Base-by-base conservation (phyloP, 2,329 filamentous ascomycete genomes). In the Bipolaris sorokiniana region DNA sequence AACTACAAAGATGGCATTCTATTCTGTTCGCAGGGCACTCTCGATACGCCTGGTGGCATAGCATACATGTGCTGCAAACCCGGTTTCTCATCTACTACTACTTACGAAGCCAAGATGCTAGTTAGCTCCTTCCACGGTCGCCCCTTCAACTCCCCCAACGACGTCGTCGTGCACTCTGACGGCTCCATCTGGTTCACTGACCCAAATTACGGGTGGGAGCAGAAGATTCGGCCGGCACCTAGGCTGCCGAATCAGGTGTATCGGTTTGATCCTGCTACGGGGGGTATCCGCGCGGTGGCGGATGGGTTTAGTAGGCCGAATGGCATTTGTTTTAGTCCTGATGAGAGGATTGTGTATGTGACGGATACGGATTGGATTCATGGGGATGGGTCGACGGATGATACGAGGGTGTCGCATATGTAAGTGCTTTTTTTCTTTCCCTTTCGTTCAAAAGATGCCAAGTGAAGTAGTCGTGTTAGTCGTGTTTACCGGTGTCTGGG, bases 161-260 rank as follows among this genome's bases (percentile, higher is more conserved):
- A 81, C 41, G 61, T 79, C 1, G 68, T 72, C 23, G 68, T 79
- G 7, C 74, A 79, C 48, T 65, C 66, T 0, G 71, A 76, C 5
- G 77, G 77, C 38, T 74, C 76, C 16, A 75, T 82, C 51, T 82
- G 79, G 77, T 82, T 82, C 65, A 81, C 80, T 1, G 80, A 82
- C 56, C 76, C 78, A 6, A 56, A 68, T 26, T 70, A 67, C 28
- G 68, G 65, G 18, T 64, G 46, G 26, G 60, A 67, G 18, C 65
- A 69, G 38, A 63, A 60, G 13, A 65, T 66, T 28, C 65, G 66
- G 18, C 68, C 72, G 1, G 46, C 23, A 3, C 68, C 69, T 5
- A 47, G 64, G 40, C 56, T 73, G 1, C 67, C 66, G 0, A 66
- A 64, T 20, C 67, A 71, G 36, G 63, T 67, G 13, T 81, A 80